A percentile compares a stretch with the other conserved stretches of the same genome.
Conservation (phyloP, 176 grass and related monocot species). For the Pontederia paniculata region DNA sequence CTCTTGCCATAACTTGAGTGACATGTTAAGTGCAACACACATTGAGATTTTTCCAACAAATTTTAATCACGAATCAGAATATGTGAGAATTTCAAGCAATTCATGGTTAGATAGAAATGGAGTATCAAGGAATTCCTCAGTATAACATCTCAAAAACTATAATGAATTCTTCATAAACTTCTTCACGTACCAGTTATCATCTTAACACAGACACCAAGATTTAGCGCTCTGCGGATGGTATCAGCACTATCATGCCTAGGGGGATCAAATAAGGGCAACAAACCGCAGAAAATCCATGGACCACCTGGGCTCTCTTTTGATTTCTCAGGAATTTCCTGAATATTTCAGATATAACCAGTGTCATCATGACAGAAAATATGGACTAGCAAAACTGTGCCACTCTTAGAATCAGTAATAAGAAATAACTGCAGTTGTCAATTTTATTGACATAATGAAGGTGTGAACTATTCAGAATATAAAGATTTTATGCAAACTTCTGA, state of each 20-base stretch:
- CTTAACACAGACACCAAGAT: conserved; percentile 80
- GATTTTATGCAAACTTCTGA: no score
- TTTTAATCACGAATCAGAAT: no score
- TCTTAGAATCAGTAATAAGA: not conserved
- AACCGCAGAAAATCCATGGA: conserved; percentile 70
- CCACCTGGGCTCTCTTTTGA: conserved; percentile 41
- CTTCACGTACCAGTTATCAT: conserved; percentile 62
- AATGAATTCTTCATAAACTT: not conserved
- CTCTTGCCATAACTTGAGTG: no score
- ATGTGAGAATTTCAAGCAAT: no score
- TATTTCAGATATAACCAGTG: not conserved
- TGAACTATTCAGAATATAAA: no score
- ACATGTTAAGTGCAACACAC: no score
- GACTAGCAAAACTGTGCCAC: not conserved
- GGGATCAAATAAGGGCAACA: conserved; percentile 78
- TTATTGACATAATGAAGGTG: no score
- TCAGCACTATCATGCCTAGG: conserved; percentile 83
- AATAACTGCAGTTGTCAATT: no score
- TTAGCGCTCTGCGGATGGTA: conserved; percentile 60
- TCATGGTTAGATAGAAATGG: no score
- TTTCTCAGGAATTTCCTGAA: conserved; percentile 64
- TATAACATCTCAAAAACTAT: not conserved
- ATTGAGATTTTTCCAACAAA: no score
- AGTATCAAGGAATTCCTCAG: not conserved
- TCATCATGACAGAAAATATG: not conserved